phyloP scores from a whole-genome alignment of 176 grass and related monocot genomes.

The Musa beccarii region DNA sequence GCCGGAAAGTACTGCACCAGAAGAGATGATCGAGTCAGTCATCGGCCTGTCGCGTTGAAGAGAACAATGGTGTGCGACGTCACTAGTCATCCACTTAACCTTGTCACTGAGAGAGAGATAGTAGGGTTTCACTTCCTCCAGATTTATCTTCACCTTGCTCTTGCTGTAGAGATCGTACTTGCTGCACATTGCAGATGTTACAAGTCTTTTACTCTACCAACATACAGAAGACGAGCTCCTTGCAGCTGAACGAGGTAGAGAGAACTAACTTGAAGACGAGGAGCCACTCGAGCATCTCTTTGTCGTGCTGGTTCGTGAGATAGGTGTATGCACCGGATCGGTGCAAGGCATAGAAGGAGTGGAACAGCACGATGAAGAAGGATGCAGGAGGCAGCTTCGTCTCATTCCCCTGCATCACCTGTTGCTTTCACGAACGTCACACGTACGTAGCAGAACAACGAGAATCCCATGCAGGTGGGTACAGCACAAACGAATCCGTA shows the following conservation, averaged over 20 bases:
- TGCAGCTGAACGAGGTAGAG: background rate
- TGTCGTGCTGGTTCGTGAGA: constrained; percentile 31
- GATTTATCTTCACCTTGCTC: too few relatives aligned
- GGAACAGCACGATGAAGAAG: constrained; percentile 32
- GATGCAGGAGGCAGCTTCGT: constrained; percentile 22
- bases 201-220: too few relatives aligned
- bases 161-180: too few relatives aligned
- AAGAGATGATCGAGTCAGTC: too few relatives aligned
- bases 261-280: constrained; percentile 28
- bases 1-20: too few relatives aligned
- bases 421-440: background rate
- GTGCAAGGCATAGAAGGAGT: constrained; percentile 35
- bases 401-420: constrained; percentile 35
- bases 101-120: too few relatives aligned
- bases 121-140: too few relatives aligned
- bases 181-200: too few relatives aligned
- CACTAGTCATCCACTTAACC: too few relatives aligned
- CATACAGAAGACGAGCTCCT: too few relatives aligned
- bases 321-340: constrained; percentile 23
- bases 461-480: background rate
- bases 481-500: background rate
- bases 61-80: too few relatives aligned
- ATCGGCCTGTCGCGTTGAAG: too few relatives aligned
- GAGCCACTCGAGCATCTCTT: constrained; percentile 34
- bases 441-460: background rate